Conservation (phyloP, 2,329 filamentous ascomycete species). For the Calonectria henricotiae region DNA sequence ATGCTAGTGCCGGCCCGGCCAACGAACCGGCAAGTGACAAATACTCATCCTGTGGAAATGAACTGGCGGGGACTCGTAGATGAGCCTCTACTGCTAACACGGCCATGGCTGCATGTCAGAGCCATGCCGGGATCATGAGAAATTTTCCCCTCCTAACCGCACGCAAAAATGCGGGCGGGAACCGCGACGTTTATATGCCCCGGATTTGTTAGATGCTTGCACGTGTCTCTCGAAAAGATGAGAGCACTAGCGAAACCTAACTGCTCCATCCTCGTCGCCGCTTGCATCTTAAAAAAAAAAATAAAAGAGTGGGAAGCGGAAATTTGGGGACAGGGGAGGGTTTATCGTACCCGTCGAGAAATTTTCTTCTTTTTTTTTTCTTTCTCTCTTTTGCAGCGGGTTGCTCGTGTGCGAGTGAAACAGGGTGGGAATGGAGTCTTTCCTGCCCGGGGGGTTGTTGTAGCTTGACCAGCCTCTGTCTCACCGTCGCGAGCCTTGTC, state of each 20-base stretch:
- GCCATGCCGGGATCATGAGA: constrained; percentile 5
- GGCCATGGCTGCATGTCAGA: background rate
- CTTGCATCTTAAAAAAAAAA: constrained; percentile 12
- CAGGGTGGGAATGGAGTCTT: background rate
- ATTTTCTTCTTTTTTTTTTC: background rate
- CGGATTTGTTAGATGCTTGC: constrained; percentile 9
- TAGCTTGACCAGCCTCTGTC: background rate
- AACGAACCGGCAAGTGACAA: constrained; percentile 1
- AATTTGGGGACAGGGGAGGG: constrained; percentile 3
- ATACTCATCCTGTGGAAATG: constrained; percentile 1
- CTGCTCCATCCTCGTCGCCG: background rate
- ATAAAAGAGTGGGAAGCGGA: constrained; percentile 16
- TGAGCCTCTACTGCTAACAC: constrained; percentile 1
- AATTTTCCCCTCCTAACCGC: constrained; percentile 3
- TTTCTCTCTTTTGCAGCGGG: background rate
- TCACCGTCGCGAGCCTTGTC: background rate
- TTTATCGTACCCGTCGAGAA: constrained; percentile 2
- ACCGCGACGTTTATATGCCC: constrained; percentile 11
- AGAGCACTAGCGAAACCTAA: constrained; percentile 12
- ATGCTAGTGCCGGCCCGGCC: constrained; percentile 3
- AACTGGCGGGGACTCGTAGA: background rate
- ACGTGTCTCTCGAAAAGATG: constrained; percentile 14
- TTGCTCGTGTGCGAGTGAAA: background rate
- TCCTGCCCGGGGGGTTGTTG: too few species aligned
- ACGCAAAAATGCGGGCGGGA: constrained; percentile 17